Evolutionary conservation across 2,329 filamentous ascomycete genomes (phyloP), one percentile per base, ranked within the genome.

Genomic region (Didymellaceae sp.): DNA sequence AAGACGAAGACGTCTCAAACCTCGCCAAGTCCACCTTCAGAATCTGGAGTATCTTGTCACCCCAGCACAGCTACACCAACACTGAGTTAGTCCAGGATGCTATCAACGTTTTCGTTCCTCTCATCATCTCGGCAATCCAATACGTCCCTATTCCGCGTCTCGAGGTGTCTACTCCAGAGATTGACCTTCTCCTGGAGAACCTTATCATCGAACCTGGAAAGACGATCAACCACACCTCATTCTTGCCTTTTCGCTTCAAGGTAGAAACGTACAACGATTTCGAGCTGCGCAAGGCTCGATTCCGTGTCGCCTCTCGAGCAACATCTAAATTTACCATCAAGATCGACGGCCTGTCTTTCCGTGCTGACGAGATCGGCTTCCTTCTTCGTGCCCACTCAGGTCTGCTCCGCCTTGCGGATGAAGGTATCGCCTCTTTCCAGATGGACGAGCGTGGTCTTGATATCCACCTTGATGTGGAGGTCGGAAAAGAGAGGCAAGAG

Each of bases 361-460:
- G 88, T 31, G 92, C 92, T 2, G 86, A 93, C 18, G 91, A 97
- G 55, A 80, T 97, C 24, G 93, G 93, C 18, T 97, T 92, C 76
- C 95, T 92, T 85, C 77, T 97, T 24, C 88, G 89, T 8, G 81
- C 89, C 0, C 92, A 94, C 69, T 85, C 86, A 11, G 86, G 90
- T 2, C 71, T 95, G 2, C 78, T 96, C 39, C 85, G 86, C 18
- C 80, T 96, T 22, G 83, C 85, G 2, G 91, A 96, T 63, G 83
- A 91, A 70, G 93, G 93, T 4, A 89, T 97, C 38, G 90, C 89
- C 5, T 90, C 88, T 22, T 91, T 97, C 73, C 84, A 85, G 34
- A 83, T 97, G 5, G 93, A 97, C 70, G 86, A 93, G 61, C 84
- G 89, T 16, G 93, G 93, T 14, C 85, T 97, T 50, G 93, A 97